Conservation (phyloP, 495 filamentous ascomycete genomes). For the Bacidia rubella region DNA sequence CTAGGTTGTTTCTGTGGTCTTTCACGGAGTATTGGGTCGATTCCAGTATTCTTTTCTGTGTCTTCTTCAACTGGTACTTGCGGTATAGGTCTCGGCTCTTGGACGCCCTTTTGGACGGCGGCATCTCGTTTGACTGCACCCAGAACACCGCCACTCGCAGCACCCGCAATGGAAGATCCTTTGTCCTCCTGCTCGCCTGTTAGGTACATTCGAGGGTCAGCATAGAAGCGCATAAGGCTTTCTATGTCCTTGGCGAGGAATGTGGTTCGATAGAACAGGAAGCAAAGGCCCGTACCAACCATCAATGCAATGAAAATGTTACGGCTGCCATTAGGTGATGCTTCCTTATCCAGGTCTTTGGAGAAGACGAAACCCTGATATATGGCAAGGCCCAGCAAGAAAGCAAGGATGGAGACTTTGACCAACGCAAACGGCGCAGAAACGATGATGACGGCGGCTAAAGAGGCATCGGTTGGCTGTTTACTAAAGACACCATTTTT, state of each 20-base stretch:
- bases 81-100: neutral
- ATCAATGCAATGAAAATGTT: constrained; percentile 12
- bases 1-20: neutral
- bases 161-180: neutral
- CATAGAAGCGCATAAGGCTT: neutral
- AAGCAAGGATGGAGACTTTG: constrained; percentile 8
- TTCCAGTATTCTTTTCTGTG: neutral
- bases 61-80: neutral
- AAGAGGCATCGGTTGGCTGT: neutral
- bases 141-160: neutral
- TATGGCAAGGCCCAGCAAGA: constrained; percentile 10
- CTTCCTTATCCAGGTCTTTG: constrained; percentile 4
- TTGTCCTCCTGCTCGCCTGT: neutral
- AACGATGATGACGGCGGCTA: constrained; percentile 7
- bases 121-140: neutral
- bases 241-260: constrained; percentile 4
- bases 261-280: neutral
- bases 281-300: neutral
- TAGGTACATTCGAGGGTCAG: neutral
- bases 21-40: neutral
- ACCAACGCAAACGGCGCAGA: constrained; percentile 12
- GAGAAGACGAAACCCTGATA: constrained; percentile 14
- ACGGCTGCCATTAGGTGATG: constrained; percentile 6
- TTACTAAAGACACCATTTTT: neutral
- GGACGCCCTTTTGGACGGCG: neutral